phyloP scores from a whole-genome alignment of 2,329 filamentous ascomycete genomes.

The Xylariaceae sp. region DNA sequence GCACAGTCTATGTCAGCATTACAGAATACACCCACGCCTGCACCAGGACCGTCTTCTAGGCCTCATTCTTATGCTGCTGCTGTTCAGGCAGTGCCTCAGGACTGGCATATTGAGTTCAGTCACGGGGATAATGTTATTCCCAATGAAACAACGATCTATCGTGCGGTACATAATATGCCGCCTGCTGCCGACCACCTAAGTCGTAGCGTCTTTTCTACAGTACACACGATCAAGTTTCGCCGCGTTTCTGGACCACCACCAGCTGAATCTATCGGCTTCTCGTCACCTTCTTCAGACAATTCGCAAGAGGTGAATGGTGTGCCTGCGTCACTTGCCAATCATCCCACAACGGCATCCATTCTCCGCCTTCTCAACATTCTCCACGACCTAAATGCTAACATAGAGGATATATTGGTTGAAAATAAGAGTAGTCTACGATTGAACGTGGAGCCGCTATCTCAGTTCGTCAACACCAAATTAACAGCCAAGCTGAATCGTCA shows the following conservation, averaged over 20 bases:
- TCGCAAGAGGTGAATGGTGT: constrained; percentile 52
- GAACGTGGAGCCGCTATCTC: constrained; percentile 76
- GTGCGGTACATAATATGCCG: constrained; percentile 70
- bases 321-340: constrained; percentile 74
- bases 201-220: constrained; percentile 81
- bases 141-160: constrained; percentile 93
- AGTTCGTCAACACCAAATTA: constrained; percentile 97
- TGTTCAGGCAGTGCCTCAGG: constrained; percentile 72
- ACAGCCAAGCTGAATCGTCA: constrained; percentile 97
- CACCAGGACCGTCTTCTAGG: constrained; percentile 50
- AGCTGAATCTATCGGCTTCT: constrained; percentile 60
- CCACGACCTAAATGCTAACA: constrained; percentile 86
- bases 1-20: constrained; percentile 35
- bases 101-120: constrained; percentile 97
- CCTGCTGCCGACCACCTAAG: constrained; percentile 58
- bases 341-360: constrained; percentile 81
- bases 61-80: constrained; percentile 80
- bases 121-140: constrained; percentile 77
- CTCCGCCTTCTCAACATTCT: constrained; percentile 82
- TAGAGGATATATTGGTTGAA: constrained; percentile 83
- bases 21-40: constrained; percentile 39
- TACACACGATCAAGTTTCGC: constrained; percentile 89
- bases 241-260: constrained; percentile 79
- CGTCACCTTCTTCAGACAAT: constrained; percentile 44
- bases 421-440: constrained; percentile 66